Evolutionary conservation across 1,284 basidiomycete species (phyloP), one percentile per base, ranked within the genome.

Genomic region (Ganoderma sp.): DNA sequence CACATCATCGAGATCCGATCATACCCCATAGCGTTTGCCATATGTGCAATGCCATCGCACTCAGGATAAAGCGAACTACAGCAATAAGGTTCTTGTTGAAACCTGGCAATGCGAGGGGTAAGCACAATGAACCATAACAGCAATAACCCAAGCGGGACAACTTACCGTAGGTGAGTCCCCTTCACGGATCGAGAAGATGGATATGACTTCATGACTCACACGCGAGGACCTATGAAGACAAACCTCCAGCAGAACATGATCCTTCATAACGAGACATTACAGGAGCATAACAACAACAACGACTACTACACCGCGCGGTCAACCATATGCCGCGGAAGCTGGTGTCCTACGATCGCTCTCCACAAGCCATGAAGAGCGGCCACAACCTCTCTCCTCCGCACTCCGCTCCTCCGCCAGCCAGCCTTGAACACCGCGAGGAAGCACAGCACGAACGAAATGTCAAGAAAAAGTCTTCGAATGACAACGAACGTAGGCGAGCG

Each of bases 381-480:
- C 32, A 80, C 81, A 12, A 94, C 88, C 75, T 93, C 92, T 70
- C 81, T 79, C 73, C 93, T 84, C 73, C 92, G 84, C 62, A 88
- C 82, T 10, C 90, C 88, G 48, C 89, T 91, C 75, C 82, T 85
- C 72, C 82, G 84, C 93, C 93, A 94, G n/a, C 86, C 71, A 15
- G 83, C 71, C 67, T 85, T 84, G 66, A 89, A 76, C 32, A 88
- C 66, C 14, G 81, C 83, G 43, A 93, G 76, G 48, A 91, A 79
- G 73, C 82, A 86, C 41, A 92, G 74, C 34, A 92, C 77, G 77
- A 94, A 94, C 15, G 89, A 90, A 28, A 90, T 80, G 75, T 94
- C 92, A 69, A 94, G 81, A 75, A 89, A 88, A 48, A 94, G 79
- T 66, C 92, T 84, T 66, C 92, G 84, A 56, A 94, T 77, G 63